Evolutionary conservation across 345 rosid genomes (phyloP).

Genomic region (Acer yangbiense): DNA sequence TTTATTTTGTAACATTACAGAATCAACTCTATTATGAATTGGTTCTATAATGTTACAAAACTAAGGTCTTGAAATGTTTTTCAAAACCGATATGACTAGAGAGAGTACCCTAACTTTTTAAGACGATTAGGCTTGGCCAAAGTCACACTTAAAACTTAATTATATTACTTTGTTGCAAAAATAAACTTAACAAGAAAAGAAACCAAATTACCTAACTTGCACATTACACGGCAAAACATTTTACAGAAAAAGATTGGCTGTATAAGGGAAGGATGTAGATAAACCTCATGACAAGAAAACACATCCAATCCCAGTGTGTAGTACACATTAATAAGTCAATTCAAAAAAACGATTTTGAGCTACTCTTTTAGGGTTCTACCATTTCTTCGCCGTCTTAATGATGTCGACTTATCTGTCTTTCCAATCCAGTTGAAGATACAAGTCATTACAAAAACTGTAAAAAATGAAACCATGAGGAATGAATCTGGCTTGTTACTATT

Average conservation of each 20-base stretch:
- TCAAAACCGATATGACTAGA: no score
- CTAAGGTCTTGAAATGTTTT: no score
- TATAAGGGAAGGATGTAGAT: not conserved
- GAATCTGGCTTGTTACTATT: conserved; percentile 34
- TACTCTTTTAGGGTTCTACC: conserved; percentile 12
- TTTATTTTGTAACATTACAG: no score
- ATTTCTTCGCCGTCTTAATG: conserved; percentile 12
- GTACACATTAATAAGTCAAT: not conserved
- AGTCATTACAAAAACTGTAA: conserved; percentile 38
- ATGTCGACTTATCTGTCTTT: conserved; percentile 25
- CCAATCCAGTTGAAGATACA: conserved; percentile 30
- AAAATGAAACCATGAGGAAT: conserved; percentile 27
- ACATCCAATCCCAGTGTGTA: conserved; percentile 10
- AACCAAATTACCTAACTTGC: not conserved
- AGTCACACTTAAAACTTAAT: no score
- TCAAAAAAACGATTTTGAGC: not conserved
- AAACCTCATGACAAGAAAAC: not conserved
- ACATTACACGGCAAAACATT: not conserved
- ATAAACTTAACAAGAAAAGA: conserved; percentile 15
- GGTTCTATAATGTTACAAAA: no score
- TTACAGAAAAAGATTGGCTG: not conserved
- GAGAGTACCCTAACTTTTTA: no score
- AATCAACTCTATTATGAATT: no score
- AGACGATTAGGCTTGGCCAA: not conserved
- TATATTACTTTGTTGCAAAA: no score